A percentile compares a stretch with the other conserved stretches of the same genome.
Evolutionary conservation across 2,329 filamentous ascomycete genomes (phyloP).

Genomic region (Cryphonectria radicalis): DNA sequence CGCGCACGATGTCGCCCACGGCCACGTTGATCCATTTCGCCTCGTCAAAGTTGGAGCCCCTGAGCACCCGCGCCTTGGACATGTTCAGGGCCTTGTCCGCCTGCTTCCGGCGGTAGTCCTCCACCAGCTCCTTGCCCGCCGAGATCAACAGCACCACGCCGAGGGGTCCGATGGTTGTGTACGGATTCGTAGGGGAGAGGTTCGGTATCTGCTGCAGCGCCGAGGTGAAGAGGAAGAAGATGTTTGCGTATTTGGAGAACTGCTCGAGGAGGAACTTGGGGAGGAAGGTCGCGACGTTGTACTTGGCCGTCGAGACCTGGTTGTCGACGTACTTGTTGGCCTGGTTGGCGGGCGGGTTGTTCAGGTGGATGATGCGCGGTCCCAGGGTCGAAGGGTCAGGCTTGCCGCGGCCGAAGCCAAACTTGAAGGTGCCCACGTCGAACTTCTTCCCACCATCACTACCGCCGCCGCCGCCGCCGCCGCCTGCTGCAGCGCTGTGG

Average conservation of each 20-base stretch:
- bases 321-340: constrained; percentile 93
- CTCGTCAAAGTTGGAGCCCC: constrained; percentile 82
- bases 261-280: constrained; percentile 98
- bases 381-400: constrained; percentile 89
- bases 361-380: constrained; percentile 90
- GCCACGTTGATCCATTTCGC: constrained; percentile 92
- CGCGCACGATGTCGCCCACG: constrained; percentile 89
- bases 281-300: constrained; percentile 89
- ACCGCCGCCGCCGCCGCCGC: not conserved
- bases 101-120: constrained; percentile 87
- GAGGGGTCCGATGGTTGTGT: constrained; percentile 95
- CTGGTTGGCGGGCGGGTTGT: constrained; percentile 92
- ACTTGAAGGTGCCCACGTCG: constrained; percentile 81
- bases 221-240: constrained; percentile 99
- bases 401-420: constrained; percentile 84
- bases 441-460: constrained; percentile 56
- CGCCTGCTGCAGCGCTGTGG: constrained; percentile 40
- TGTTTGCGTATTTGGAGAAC: constrained; percentile 98
- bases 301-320: constrained; percentile 96
- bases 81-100: constrained; percentile 88
- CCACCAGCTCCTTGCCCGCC: constrained; percentile 89
- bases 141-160: constrained; percentile 91
- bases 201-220: constrained; percentile 92
- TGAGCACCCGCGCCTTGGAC: constrained; percentile 81
- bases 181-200: constrained; percentile 92